These are phyloP conservation scores for Heritiera fomes DNA, from an alignment of 345 rosid genomes.

Conservation along the genomic window DNA sequence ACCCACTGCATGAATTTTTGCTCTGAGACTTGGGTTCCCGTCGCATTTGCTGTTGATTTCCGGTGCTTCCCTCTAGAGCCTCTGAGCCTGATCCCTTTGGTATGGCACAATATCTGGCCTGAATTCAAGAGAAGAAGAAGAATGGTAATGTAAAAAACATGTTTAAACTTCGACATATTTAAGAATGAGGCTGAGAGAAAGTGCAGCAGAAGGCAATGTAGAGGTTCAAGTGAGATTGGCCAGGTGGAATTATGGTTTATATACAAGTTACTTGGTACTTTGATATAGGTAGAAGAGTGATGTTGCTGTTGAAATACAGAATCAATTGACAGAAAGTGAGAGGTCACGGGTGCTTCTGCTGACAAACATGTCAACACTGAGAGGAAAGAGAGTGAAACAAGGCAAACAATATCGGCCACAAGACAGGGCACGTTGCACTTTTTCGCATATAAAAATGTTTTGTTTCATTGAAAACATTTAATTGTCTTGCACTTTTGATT, in stretches of 20 bases:
- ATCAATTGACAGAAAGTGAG: slow-evolving; percentile 30
- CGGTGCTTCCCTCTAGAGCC: slow-evolving; percentile 28
- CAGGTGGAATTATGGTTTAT: slow-evolving; percentile 23
- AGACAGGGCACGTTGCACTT: slow-evolving; percentile 22
- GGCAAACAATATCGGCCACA: slow-evolving; percentile 42
- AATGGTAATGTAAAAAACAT: slow-evolving; percentile 22
- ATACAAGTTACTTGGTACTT: slow-evolving; percentile 12
- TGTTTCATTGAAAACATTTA: neutral
- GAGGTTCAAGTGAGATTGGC: neutral
- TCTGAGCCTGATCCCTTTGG: slow-evolving; percentile 60
- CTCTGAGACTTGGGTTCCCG: slow-evolving; percentile 62
- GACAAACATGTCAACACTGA: slow-evolving; percentile 21
- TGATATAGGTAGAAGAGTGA: slow-evolving; percentile 33
- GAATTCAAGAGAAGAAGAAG: slow-evolving; percentile 42
- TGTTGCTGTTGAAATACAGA: neutral
- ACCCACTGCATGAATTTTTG: slow-evolving; percentile 95
- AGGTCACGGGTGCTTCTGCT: slow-evolving; percentile 67
- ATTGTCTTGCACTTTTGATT: neutral
- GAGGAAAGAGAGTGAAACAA: slow-evolving; percentile 8
- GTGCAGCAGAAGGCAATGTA: neutral
- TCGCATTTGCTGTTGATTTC: slow-evolving; percentile 40
- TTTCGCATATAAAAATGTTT: slow-evolving; percentile 12
- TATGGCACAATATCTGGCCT: slow-evolving; percentile 52
- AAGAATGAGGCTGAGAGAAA: neutral
- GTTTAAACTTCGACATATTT: slow-evolving; percentile 30